Evolutionary conservation across 1,139 yeast species (phyloP).

Genomic region (Hyphopichia wangnamkhiaoensis): DNA sequence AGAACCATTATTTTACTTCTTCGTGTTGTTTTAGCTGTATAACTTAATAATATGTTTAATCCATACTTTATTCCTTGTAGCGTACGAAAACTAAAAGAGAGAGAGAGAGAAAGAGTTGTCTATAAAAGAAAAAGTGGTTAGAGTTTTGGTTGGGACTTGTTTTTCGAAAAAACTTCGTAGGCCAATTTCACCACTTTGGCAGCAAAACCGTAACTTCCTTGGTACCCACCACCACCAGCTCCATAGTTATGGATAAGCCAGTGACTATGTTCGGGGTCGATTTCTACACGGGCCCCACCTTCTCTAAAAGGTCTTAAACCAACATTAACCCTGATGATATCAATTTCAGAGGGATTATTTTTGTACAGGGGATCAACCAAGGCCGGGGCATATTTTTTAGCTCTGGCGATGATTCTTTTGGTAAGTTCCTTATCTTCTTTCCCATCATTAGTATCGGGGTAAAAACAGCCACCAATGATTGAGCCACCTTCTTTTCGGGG

Average conservation of each 20-base stretch:
- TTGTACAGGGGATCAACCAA: slow-evolving; percentile 32
- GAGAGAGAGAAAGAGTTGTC: too few relatives aligned
- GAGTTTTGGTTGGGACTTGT: not conserved
- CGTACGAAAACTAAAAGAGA: too few relatives aligned
- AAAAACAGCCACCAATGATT: slow-evolving; percentile 53
- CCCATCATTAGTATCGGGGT: slow-evolving; percentile 20
- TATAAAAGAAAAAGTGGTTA: too few relatives aligned
- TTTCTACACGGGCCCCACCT: slow-evolving; percentile 47
- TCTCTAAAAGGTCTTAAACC: slow-evolving; percentile 52
- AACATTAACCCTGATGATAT: slow-evolving; percentile 39
- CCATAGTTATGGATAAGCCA: slow-evolving; percentile 54
- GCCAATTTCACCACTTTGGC: slow-evolving; percentile 24
- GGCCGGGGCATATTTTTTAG: slow-evolving; percentile 45
- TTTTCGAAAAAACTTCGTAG: slow-evolving; percentile 5
- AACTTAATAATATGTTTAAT: too few relatives aligned
- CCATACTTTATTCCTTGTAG: too few relatives aligned
- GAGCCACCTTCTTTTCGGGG: slow-evolving; percentile 58
- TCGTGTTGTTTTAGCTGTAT: too few relatives aligned
- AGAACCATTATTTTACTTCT: too few relatives aligned
- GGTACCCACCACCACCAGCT: slow-evolving; percentile 57
- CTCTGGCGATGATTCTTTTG: slow-evolving; percentile 39
- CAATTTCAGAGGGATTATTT: slow-evolving; percentile 37
- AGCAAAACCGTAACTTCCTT: slow-evolving; percentile 47
- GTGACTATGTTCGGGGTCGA: slow-evolving; percentile 20
- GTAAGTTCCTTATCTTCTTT: slow-evolving; percentile 38